Evolutionary conservation across 768 basidiomycete species (phyloP).

Genomic region (Hygrophorus russula): DNA sequence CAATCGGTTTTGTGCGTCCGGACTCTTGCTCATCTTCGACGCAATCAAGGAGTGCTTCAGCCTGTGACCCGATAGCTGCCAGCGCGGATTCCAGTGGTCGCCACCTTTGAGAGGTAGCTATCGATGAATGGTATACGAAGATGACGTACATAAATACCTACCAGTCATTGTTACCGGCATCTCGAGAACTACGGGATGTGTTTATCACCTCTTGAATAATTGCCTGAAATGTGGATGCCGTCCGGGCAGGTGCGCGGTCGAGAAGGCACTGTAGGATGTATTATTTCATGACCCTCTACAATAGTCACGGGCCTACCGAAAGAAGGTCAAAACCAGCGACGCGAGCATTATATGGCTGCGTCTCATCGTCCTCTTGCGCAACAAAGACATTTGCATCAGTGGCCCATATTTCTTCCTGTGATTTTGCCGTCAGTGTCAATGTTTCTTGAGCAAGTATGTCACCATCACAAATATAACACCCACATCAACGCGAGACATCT

Average conservation of each 20-base stretch:
- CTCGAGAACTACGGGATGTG: constrained; percentile 43
- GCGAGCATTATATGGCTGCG: constrained; percentile 69
- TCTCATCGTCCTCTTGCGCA: constrained; percentile 90
- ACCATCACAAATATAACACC: not conserved
- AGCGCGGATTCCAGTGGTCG: constrained; percentile 79
- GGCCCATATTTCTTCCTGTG: constrained; percentile 84
- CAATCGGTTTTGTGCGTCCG: constrained; percentile 54
- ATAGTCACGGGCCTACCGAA: constrained; percentile 40
- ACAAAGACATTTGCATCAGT: constrained; percentile 87
- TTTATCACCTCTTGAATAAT: constrained; percentile 43
- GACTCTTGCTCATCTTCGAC: constrained; percentile 67
- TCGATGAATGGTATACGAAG: not conserved
- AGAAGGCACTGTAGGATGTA: constrained; percentile 39
- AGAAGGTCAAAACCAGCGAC: constrained; percentile 80
- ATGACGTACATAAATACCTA: constrained; percentile 17
- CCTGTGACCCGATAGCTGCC: constrained; percentile 70
- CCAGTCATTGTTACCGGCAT: constrained; percentile 55
- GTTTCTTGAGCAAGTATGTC: not conserved
- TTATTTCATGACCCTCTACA: constrained; percentile 7
- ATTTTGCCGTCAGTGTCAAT: not conserved
- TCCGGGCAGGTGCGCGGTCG: constrained; percentile 39
- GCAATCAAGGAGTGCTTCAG: constrained; percentile 65
- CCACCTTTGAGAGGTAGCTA: constrained; percentile 51
- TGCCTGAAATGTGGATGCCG: constrained; percentile 41
- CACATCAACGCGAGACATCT: constrained; percentile 89